Conservation (phyloP, 2,329 filamentous ascomycete genomes). For the Rhinocladiella mackenziei region DNA sequence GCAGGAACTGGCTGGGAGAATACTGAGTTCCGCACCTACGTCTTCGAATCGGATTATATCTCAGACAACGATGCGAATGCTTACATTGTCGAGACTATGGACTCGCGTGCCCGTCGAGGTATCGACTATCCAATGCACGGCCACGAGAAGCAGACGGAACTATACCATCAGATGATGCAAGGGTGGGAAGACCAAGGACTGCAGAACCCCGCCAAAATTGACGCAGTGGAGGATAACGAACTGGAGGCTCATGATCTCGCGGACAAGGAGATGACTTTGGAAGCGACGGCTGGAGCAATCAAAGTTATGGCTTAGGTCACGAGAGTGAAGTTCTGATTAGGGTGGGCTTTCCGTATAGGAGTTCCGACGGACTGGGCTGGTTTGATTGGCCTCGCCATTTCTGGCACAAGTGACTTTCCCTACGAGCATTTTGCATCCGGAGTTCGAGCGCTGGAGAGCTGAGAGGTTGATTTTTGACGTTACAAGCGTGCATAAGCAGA, state of each 20-base stretch:
- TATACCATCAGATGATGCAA: conserved; percentile 40
- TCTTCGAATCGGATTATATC: conserved; percentile 47
- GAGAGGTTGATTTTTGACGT: too few relatives aligned
- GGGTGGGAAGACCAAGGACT: conserved; percentile 44
- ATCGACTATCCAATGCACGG: conserved; percentile 35
- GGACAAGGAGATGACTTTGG: not conserved
- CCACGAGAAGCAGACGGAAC: conserved; percentile 37
- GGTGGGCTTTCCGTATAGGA: too few relatives aligned
- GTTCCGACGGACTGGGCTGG: too few relatives aligned
- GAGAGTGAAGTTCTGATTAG: too few relatives aligned
- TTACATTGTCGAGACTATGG: conserved; percentile 39
- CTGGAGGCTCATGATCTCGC: not conserved
- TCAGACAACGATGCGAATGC: conserved; percentile 40
- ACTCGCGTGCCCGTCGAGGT: conserved; percentile 42
- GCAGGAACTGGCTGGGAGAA: conserved; percentile 65
- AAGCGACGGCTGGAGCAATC: conserved; percentile 1
- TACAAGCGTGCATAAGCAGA: too few relatives aligned
- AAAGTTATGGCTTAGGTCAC: conserved; percentile 2
- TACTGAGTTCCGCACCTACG: conserved; percentile 66
- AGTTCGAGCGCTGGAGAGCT: too few relatives aligned
- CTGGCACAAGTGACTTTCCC: too few relatives aligned
- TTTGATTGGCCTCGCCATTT: too few relatives aligned
- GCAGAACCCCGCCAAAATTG: conserved; percentile 30
- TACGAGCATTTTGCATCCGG: too few relatives aligned
- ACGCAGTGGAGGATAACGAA: not conserved